Base-by-base conservation (phyloP, 371 early-diverging fungal species). In the Massospora cicadina region DNA sequence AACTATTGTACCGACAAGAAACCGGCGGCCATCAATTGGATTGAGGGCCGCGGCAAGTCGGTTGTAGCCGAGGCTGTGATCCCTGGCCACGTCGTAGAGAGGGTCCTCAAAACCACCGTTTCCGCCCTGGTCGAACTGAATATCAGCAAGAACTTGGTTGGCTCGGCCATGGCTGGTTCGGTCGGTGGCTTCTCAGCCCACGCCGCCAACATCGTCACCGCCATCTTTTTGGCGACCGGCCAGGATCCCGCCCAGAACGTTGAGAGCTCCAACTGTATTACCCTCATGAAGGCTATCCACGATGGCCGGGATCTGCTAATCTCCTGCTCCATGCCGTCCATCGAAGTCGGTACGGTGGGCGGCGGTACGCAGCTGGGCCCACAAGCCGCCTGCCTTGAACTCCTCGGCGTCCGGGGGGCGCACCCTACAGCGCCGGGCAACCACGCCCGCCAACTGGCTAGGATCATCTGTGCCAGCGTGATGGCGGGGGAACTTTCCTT, bases 1-100 rank as follows among this genome's bases (percentile, higher is more conserved):
- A 97, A 97, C 79, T 93, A 89, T 68, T 95, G 98, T 72, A 97
- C 94, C 0, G 98, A 97, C 73, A 97, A 97, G 81, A 97, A 97
- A 73, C 92, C 95, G 3, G 92, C 95, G 1, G 92, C 92, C 12
- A 88, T 93, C 72, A 97, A 96, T 78, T 97, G 94, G 92, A 90
- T 92, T 61, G 94, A 95, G 68, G 96, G 96, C 24, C 87, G 98
- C 67, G 98, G 98, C 63, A 95, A 95, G 69, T 93, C 93, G 0
- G 91, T 93, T 0, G 92, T 91, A 0, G 79, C 93, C 24, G 92
- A 91, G 72, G 89, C 91, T 0, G 75, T 88, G 1, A 88, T 95
- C 33, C 88, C 91, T 2, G 87, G 85, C 43, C 72, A 71, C 26
- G 76, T 89, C 17, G 94, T 95, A 29, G 76, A 80, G 67, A 80